These are phyloP conservation scores for Turritis glabra DNA, from an alignment of 345 rosid genomes.

Conservation along the genomic window DNA sequence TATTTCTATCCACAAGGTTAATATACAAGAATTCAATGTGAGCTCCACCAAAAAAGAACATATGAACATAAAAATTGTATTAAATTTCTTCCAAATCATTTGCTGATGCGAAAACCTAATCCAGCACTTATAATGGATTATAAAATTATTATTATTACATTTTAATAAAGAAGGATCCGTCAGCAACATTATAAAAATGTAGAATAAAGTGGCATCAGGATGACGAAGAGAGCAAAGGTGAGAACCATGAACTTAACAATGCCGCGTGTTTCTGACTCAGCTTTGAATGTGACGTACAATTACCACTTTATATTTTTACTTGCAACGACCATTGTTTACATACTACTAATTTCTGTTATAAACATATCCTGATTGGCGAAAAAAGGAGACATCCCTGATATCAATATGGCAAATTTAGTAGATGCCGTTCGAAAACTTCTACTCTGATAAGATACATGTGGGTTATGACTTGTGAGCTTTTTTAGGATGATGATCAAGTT, in stretches of 20 bases:
- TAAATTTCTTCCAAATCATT: constrained; percentile 8
- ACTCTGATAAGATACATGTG: no score
- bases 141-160: background rate
- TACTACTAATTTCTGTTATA: background rate
- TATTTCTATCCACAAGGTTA: background rate
- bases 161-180: constrained; percentile 7
- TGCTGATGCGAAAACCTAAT: constrained; percentile 38
- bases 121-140: constrained; percentile 17
- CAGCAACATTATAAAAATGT: constrained; percentile 19
- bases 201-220: constrained; percentile 4
- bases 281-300: constrained; percentile 30
- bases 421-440: no score
- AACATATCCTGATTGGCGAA: background rate
- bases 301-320: background rate
- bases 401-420: background rate
- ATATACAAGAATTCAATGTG: constrained; percentile 13
- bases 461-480: no score
- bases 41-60: constrained; percentile 27
- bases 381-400: background rate
- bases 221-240: constrained; percentile 25
- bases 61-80: background rate
- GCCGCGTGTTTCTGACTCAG: constrained; percentile 40
- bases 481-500: background rate
- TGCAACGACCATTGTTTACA: background rate
- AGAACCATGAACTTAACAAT: constrained; percentile 17